Evolutionary conservation across 2,329 filamentous ascomycete genomes (phyloP).

Genomic region (Orbilia quercus): DNA sequence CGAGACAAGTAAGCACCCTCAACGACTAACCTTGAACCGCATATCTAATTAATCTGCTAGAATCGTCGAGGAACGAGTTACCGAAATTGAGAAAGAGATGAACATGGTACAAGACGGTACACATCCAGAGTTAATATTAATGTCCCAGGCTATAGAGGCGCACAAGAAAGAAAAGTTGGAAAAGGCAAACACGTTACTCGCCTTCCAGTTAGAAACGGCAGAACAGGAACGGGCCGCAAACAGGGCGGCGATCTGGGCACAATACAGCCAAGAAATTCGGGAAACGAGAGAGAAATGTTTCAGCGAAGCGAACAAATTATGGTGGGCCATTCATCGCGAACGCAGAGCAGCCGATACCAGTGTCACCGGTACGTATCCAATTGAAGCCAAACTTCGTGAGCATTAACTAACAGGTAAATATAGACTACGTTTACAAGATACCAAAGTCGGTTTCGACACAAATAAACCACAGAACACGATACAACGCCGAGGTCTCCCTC

Average conservation of each 20-base stretch:
- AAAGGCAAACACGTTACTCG: constrained; percentile 77
- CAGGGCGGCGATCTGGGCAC: constrained; percentile 84
- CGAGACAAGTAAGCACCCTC: constrained; percentile 69
- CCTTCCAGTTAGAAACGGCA: constrained; percentile 78
- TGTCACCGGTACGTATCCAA: constrained; percentile 58
- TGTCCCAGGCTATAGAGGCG: constrained; percentile 86
- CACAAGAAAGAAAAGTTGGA: constrained; percentile 82
- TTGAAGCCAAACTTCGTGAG: constrained; percentile 1
- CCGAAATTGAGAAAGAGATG: constrained; percentile 78
- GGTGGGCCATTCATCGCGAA: constrained; percentile 92
- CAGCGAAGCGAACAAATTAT: constrained; percentile 84
- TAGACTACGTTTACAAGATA: constrained; percentile 84
- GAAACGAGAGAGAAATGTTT: constrained; percentile 83
- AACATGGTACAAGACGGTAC: constrained; percentile 72
- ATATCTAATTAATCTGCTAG: constrained; percentile 66
- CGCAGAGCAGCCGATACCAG: constrained; percentile 68
- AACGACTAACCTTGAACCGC: too few species aligned
- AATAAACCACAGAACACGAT: constrained; percentile 84
- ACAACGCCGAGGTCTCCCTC: constrained; percentile 94
- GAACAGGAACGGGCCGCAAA: constrained; percentile 81
- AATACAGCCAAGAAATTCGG: constrained; percentile 87
- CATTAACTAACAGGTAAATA: constrained; percentile 68
- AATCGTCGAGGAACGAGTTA: constrained; percentile 87
- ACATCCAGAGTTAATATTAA: constrained; percentile 91
- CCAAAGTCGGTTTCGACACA: constrained; percentile 80